Base-by-base conservation (phyloP, 2,329 filamentous ascomycete species). In the Phialocephala sp. region DNA sequence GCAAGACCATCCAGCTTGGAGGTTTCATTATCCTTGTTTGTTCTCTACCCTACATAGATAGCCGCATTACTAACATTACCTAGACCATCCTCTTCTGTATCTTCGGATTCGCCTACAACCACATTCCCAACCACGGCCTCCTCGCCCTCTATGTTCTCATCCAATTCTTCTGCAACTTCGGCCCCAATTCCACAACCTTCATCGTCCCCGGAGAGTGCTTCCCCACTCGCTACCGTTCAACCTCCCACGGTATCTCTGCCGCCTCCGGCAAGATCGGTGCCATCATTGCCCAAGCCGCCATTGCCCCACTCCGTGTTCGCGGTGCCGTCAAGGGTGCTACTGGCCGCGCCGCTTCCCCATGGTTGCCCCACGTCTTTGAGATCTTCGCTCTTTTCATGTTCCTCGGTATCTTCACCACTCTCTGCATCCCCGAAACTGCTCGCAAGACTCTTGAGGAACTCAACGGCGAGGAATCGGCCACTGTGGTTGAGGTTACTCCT, bases 311-410 rank as follows among this genome's bases (percentile, higher is more conserved):
- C 20, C 80, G 84, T 58, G 82, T 81, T 12, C 75, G 75, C 15
- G 80, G 81, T 20, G 80, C 78, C 18, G 62, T 54, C 1, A 47
- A 60, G 11, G 69, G 69, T 6, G 69, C 66, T 1, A 71, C 64
- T 37, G 68, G 69, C 32, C 57, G 39, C 5, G 65, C 60, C 63
- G 65, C 69, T 6, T 61, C 79, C 2, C 82, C 83, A 0, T 91
- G 89, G 85, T 82, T 94, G 62, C 85, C 91, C 77, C 87, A 90
- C 65, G 85, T 94, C 54, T 87, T 94, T 80, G 83, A 92, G 76
- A 89, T 93, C 57, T 93, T 91, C 76, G 89, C 90, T 0, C 82
- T 91, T 12, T 93, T 94, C 81, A 94, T 93, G 91, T 82, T 94
- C 4, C 83, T 84, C 55, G 91, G 92, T 59, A 83, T 86, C 64